These are phyloP conservation scores for Fusarium sp. DNA, from an alignment of 2,329 filamentous ascomycete genomes.

Conservation along the genomic window DNA sequence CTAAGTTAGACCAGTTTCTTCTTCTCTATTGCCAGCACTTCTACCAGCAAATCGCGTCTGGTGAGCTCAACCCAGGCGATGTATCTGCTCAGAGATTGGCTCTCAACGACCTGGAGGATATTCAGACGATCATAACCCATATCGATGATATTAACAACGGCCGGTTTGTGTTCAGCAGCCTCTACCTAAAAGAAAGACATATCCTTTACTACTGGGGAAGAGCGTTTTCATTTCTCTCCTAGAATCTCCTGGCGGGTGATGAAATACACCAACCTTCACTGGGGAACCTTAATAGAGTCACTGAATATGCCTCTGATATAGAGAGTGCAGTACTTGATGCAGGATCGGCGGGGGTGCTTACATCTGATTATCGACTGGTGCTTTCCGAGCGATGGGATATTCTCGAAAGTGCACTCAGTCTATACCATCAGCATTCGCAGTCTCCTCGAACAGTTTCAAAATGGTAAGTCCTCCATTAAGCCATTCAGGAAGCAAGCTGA, in stretches of 20 bases:
- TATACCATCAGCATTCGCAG: neutral
- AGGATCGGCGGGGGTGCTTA: neutral
- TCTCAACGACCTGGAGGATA: neutral
- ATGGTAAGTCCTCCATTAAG: fast-evolving
- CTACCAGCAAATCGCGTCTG: neutral
- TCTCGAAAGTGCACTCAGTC: neutral
- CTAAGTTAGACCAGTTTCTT: neutral
- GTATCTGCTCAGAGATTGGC: neutral
- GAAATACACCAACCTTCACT: neutral
- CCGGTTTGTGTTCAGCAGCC: neutral
- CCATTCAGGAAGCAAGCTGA: fast-evolving
- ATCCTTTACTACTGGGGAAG: neutral
- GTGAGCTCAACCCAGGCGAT: fast-evolving
- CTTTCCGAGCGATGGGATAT: neutral
- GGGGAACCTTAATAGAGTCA: neutral
- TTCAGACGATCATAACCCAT: neutral
- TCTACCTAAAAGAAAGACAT: neutral
- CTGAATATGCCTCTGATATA: neutral
- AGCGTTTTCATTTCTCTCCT: neutral
- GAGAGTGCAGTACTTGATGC: neutral
- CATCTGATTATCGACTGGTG: neutral
- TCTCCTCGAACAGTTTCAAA: neutral
- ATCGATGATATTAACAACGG: neutral
- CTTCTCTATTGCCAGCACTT: neutral
- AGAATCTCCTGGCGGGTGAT: neutral